Evolutionary conservation across 768 basidiomycete genomes (phyloP), one percentile per base, ranked within the genome.

Genomic region (Pluteus cervinus): DNA sequence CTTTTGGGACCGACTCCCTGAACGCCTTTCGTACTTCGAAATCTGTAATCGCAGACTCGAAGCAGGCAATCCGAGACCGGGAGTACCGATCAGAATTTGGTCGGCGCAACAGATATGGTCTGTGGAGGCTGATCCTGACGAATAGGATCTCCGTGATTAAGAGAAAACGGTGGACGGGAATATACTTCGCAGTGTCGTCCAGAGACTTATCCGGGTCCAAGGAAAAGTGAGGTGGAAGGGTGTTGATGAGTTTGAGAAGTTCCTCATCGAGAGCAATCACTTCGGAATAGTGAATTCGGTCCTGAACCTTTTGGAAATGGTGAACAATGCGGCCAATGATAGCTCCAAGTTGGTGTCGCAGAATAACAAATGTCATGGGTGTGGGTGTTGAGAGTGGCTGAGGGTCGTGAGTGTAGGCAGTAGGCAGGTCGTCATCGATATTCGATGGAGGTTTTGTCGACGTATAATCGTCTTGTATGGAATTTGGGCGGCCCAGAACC

Each of bases 251-350:
- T 48, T 73, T 75, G 37, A 85, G 66, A 25, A 96, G 60, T 39
- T 93, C 87, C 21, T 89, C 87, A 49, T 96, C 92, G 20, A 96
- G 69, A 1, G 71, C 61, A 29, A 84, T 55, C 24, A 92, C 87
- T 54, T 94, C 90, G 18, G 78, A 73, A 57, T 94, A 94, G 49
- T 86, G 86, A 39, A 79, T 81, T 41, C 69, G 76, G 16, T 76
- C 75, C 29, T 79, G 73, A 23, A 92, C 79, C 62, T 85, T 82
- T 55, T 94, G 92, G 61, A 92, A 94, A 61, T 93, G 88, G 50
- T 91, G 87, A 26, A 89, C 87, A 53, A 96, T 89, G 22, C 80
- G 81, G 11, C 90, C 91, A 42, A 93, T 92, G 42, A 93, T 84
- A 24, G 70, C 65, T 21, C 89, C 86, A 14, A 96, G 70, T 22